phyloP scores from a whole-genome alignment of 345 rosid genomes.

The Arabidopsis arenosa region DNA sequence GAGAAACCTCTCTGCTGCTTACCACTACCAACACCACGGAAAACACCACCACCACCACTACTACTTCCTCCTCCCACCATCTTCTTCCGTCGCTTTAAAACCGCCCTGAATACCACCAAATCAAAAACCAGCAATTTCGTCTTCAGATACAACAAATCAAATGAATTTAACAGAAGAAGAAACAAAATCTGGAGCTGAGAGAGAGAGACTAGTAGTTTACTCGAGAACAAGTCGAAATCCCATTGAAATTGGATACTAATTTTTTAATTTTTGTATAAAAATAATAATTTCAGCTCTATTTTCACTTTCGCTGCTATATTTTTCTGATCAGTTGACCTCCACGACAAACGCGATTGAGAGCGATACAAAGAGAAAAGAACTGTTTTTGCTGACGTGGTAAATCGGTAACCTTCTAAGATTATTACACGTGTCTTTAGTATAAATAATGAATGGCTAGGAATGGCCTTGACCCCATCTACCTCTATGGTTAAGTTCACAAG shows the following conservation, averaged over 20 bases:
- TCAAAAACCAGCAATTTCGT: constrained; percentile 15
- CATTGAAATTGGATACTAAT: constrained; percentile 35
- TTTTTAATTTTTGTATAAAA: background rate
- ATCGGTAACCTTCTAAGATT: constrained; percentile 35
- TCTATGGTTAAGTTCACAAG: constrained; percentile 34
- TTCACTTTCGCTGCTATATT: constrained; percentile 27
- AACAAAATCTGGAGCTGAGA: constrained; percentile 26
- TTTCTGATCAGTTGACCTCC: constrained; percentile 64
- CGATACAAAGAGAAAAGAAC: constrained; percentile 36
- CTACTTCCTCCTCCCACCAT: constrained; percentile 44
- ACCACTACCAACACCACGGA: constrained; percentile 47
- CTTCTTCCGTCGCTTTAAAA: constrained; percentile 37
- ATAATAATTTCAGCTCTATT: constrained; percentile 22
- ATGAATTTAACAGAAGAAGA: background rate
- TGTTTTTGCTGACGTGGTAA: constrained; percentile 54
- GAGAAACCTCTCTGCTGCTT: constrained; percentile 64
- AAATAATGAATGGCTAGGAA: constrained; percentile 16
- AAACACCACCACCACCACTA: constrained; percentile 39
- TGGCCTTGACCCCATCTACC: constrained; percentile 34
- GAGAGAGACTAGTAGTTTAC: constrained; percentile 32
- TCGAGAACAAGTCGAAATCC: constrained; percentile 41
- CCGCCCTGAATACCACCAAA: constrained; percentile 42
- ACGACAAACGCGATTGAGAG: constrained; percentile 40
- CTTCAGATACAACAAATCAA: constrained; percentile 25
- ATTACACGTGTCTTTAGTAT: constrained; percentile 49